Conservation (phyloP, 305 asterid genomes). For the Solanum hybrid region DNA sequence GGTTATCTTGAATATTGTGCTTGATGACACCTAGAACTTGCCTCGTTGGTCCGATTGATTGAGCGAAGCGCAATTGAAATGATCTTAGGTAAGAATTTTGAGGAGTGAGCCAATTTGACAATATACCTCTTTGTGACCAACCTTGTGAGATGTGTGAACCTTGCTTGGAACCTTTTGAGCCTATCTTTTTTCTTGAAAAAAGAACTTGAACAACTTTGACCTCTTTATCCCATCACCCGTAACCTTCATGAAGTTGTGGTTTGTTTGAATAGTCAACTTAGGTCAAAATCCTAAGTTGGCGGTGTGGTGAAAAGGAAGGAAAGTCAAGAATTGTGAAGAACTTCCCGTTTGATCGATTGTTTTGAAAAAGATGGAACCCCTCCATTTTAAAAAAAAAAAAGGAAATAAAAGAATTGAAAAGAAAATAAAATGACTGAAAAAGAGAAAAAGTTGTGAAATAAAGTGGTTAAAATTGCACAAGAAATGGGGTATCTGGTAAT, state of each 20-base stretch:
- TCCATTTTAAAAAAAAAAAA: not conserved
- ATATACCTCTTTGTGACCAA: not conserved
- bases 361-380: not conserved
- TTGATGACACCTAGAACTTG: not conserved
- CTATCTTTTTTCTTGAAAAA: not conserved
- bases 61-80: not conserved
- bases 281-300: not conserved
- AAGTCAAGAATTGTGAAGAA: not conserved
- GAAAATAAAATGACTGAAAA: not conserved
- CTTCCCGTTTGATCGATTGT: not conserved
- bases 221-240: not conserved
- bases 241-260: not conserved
- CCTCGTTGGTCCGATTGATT: not conserved
- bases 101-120: not conserved
- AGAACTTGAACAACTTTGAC: not conserved
- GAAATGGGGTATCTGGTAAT: not conserved
- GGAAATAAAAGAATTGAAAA: not conserved
- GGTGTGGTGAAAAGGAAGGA: not conserved
- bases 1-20: not conserved
- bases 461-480: not conserved
- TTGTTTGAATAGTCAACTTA: not conserved
- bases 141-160: not conserved
- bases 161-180: not conserved
- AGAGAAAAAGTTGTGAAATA: not conserved
- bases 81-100: not conserved